phyloP scores from a whole-genome alignment of 495 filamentous ascomycete genomes.

The Astrothelium macrocarpum region DNA sequence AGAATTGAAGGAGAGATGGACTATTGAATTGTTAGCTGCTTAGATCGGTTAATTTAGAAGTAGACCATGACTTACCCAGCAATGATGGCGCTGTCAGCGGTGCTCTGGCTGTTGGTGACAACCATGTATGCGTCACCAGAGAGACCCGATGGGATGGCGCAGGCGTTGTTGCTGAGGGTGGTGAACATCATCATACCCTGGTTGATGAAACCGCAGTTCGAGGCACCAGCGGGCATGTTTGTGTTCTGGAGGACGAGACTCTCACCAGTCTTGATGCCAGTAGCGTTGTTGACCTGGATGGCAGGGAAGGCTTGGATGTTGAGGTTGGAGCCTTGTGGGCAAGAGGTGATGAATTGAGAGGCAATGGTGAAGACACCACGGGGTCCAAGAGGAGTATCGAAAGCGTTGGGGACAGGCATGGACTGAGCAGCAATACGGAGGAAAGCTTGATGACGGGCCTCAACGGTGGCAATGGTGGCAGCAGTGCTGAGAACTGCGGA shows the following conservation, averaged over 20 bases:
- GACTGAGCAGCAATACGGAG: constrained; percentile 41
- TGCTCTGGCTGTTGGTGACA: constrained; percentile 34
- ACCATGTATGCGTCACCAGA: constrained; percentile 48
- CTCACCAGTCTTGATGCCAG: constrained; percentile 36
- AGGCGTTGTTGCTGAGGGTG: constrained; percentile 38
- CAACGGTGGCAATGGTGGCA: constrained; percentile 50
- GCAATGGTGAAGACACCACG: constrained; percentile 54
- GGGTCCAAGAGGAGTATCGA: constrained; percentile 49
- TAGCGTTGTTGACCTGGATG: constrained; percentile 38
- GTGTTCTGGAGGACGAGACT: constrained; percentile 36
- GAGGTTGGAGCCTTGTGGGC: constrained; percentile 49
- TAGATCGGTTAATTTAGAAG: background rate
- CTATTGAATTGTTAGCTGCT: constrained; percentile 3
- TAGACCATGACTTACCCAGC: constrained; percentile 15
- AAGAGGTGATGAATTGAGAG: constrained; percentile 51
- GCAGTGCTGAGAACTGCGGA: constrained; percentile 46
- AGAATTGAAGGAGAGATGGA: constrained; percentile 14
- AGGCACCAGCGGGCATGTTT: constrained; percentile 34
- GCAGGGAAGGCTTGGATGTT: constrained; percentile 47
- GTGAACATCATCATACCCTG: constrained; percentile 46
- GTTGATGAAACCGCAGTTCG: constrained; percentile 49
- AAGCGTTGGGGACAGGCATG: constrained; percentile 47
- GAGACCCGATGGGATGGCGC: constrained; percentile 40
- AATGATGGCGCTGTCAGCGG: constrained; percentile 13
- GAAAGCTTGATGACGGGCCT: constrained; percentile 52